These are phyloP conservation scores for Postia placenta DNA, from an alignment of 768 basidiomycete genomes.

Conservation along the genomic window DNA sequence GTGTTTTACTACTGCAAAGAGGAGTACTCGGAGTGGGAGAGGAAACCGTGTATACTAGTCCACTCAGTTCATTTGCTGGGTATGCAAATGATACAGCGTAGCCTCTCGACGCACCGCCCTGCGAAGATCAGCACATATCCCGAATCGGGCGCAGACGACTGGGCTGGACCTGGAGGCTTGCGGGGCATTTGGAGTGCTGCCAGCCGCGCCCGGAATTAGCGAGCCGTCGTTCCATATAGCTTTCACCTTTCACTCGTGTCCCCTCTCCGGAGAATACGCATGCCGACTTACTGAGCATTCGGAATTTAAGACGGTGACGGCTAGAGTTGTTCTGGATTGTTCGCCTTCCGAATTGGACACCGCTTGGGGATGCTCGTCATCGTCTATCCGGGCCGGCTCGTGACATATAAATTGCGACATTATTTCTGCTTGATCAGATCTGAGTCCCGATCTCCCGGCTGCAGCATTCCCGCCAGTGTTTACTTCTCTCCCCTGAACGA, in stretches of 20 bases:
- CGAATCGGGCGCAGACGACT: too few species aligned
- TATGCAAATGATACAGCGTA: too few species aligned
- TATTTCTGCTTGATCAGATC: neutral
- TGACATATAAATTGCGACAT: conserved; percentile 2
- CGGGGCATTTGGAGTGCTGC: too few species aligned
- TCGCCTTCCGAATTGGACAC: neutral
- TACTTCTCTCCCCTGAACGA: neutral
- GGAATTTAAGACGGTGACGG: neutral
- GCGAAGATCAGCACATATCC: too few species aligned
- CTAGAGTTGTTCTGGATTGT: neutral
- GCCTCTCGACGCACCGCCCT: too few species aligned
- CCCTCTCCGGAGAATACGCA: too few species aligned
- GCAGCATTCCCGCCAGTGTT: neutral
- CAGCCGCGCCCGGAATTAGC: too few species aligned
- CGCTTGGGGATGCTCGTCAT: neutral
- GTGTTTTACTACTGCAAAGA: too few species aligned
- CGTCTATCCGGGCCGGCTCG: neutral
- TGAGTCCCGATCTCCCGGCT: neutral
- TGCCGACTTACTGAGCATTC: neutral
- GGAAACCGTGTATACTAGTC: too few species aligned
- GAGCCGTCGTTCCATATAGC: neutral
- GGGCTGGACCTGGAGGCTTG: too few species aligned
- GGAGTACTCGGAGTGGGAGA: too few species aligned
- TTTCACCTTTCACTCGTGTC: neutral
- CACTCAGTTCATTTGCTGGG: too few species aligned